These are phyloP conservation scores for Collybia sp. DNA, from an alignment of 768 basidiomycete species.

Conservation along the genomic window DNA sequence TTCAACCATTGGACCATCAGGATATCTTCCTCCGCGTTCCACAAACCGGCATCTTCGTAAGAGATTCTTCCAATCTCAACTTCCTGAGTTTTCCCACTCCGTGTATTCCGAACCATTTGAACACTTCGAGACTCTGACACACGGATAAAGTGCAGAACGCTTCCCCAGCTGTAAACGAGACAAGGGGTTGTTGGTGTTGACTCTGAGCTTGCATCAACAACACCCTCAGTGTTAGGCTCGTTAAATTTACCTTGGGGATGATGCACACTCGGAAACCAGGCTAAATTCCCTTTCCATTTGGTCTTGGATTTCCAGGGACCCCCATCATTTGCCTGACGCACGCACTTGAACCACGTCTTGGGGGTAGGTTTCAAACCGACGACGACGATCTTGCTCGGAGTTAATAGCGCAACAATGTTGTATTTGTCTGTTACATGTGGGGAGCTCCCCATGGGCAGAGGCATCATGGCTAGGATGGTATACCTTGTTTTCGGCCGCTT, in stretches of 20 bases:
- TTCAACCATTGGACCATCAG: slow-evolving; percentile 87
- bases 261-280: slow-evolving; percentile 76
- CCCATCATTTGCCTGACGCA: slow-evolving; percentile 48
- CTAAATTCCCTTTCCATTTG: slow-evolving; percentile 58
- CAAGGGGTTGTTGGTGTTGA: slow-evolving; percentile 43
- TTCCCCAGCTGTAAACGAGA: slow-evolving; percentile 86
- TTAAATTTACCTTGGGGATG: slow-evolving; percentile 6
- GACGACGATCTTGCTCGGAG: slow-evolving; percentile 86
- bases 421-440: slow-evolving; percentile 77
- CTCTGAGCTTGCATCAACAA: slow-evolving; percentile 8
- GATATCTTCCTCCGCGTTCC: slow-evolving; percentile 57
- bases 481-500: slow-evolving; percentile 50
- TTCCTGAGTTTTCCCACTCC: slow-evolving; percentile 54
- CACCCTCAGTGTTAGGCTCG: slow-evolving; percentile 18
- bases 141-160: slow-evolving; percentile 55
- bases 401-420: slow-evolving; percentile 80
- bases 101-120: slow-evolving; percentile 44
- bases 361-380: slow-evolving; percentile 91
- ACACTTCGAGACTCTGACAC: slow-evolving; percentile 57
- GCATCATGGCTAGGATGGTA: slow-evolving; percentile 72
- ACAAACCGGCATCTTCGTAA: slow-evolving; percentile 56
- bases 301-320: slow-evolving; percentile 35
- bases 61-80: slow-evolving; percentile 62
- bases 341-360: slow-evolving; percentile 84
- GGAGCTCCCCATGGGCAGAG: slow-evolving; percentile 74